Evolutionary conservation across 1,139 yeast genomes (phyloP), one percentile per base, ranked within the genome.

Genomic region (Saccharomyces hybrid): DNA sequence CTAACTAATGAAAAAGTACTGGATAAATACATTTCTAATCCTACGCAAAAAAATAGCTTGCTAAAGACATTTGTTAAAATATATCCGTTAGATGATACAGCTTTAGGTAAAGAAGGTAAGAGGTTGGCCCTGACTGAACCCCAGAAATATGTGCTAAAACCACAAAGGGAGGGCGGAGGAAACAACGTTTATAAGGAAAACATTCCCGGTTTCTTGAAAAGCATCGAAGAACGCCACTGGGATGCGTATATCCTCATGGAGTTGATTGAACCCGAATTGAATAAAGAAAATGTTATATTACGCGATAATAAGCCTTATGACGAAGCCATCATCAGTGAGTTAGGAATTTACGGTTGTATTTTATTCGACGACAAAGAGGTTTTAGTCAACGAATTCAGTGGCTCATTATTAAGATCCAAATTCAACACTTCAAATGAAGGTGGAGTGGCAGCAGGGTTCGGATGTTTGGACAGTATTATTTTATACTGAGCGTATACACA

Each of bases 401-500:
- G 97, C 5, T 88, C 88, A 82, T 77, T 93, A 59, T 75, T 93
- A 63, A 82, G 99, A 71, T 88, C 97, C 2, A 93, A 93, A 70
- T 81, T 90, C 56, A 85, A 88, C 61, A 76, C 86, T 2, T 86
- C 96, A 54, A 84, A 93, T 70, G 99, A 93, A 74, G 99, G 99
- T 51, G 99, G 99, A 42, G 97, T 93, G 34, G 98, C 98, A 31
- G 98, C 99, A 13, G 99, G 99, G 0, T 93, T 88, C 72, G 99
- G 98, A 9, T 90, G 97, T 70, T 89, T 93, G 52, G 99, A 93
- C 71, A 87, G 91, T 64, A 75, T 81, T 38, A 72, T 74, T 42
- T 52, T 67, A 48, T 61, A 62, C 51, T 64, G 58, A 57, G 14
- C 11, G 42, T 5, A 31, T n/a, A 23, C 25, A 27, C 11, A 8